These are phyloP conservation scores for Coelastrella sp. DNA, from an alignment of 139 green algal species.

Conservation along the genomic window DNA sequence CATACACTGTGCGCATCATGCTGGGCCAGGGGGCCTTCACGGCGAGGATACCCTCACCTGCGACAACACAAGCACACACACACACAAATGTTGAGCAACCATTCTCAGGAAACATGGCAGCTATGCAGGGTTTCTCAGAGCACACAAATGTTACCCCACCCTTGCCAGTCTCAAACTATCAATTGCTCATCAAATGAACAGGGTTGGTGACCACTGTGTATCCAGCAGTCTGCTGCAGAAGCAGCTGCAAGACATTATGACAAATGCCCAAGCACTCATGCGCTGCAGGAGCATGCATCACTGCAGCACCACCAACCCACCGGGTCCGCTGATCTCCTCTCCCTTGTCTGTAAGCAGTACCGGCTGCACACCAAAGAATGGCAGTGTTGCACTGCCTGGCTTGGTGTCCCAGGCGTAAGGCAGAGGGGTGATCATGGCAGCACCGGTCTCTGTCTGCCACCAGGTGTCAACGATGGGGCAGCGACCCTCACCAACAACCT, in stretches of 20 bases:
- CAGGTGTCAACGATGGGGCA: conserved; percentile 97
- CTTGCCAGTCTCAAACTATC: too few species aligned
- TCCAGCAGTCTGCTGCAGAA: too few species aligned
- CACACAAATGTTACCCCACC: too few species aligned
- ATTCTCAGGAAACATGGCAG: too few species aligned
- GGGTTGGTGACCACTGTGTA: too few species aligned
- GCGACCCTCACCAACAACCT: conserved; percentile 65
- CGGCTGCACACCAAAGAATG: conserved; percentile 95
- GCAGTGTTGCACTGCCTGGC: conserved; percentile 90
- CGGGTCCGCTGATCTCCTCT: conserved; percentile 71
- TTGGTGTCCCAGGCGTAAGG: conserved; percentile 85
- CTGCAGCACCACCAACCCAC: background rate
- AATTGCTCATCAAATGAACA: too few species aligned
- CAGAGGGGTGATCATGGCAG: conserved; percentile 88
- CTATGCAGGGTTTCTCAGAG: too few species aligned
- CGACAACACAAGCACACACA: background rate
- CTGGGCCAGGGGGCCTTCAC: conserved; percentile 87
- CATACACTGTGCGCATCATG: conserved; percentile 89
- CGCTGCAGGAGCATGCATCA: background rate
- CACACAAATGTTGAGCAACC: background rate
- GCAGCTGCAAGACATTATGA: background rate
- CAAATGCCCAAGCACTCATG: background rate
- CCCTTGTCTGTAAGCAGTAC: conserved; percentile 88
- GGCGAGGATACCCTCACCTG: conserved; percentile 70
- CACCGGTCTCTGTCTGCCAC: conserved; percentile 98